Percentiles rank a stretch among this genome's conserved stretches.
Conservation (phyloP, 768 basidiomycete species). For the Tylopilus felleus region DNA sequence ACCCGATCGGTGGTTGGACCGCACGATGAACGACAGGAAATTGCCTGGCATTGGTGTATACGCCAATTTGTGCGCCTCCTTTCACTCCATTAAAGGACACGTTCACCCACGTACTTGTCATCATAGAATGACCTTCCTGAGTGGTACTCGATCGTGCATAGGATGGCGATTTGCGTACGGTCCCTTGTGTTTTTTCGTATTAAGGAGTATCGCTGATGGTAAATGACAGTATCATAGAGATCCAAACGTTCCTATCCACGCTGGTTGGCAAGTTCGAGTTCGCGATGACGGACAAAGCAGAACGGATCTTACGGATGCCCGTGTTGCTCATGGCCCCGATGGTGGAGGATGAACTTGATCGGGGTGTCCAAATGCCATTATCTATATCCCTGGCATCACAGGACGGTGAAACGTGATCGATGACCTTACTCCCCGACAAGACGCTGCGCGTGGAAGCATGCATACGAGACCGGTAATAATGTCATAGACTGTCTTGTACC, state of each 20-base stretch:
- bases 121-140: slow-evolving; percentile 18
- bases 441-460: too few relatives aligned
- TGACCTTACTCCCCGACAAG: background rate
- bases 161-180: slow-evolving; percentile 30
- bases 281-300: slow-evolving; percentile 26
- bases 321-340: slow-evolving; percentile 34
- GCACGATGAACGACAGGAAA: background rate
- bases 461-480: too few relatives aligned
- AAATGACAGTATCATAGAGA: slow-evolving; percentile 37
- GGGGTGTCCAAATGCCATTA: slow-evolving; percentile 31
- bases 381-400: slow-evolving; percentile 9
- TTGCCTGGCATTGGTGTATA: slow-evolving; percentile 13
- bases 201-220: background rate
- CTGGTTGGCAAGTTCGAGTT: slow-evolving; percentile 55
- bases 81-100: background rate
- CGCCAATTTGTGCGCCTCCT: slow-evolving; percentile 5
- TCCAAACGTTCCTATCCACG: slow-evolving; percentile 57
- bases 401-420: background rate
- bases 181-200: background rate
- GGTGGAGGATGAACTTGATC: slow-evolving; percentile 30
- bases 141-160: slow-evolving; percentile 18
- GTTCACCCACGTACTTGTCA: too few relatives aligned
- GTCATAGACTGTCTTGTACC: too few relatives aligned
- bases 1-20: slow-evolving; percentile 10
- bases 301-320: slow-evolving; percentile 22